Conservation (phyloP, 306 rosid species). For the Vachellia collinsii region DNA sequence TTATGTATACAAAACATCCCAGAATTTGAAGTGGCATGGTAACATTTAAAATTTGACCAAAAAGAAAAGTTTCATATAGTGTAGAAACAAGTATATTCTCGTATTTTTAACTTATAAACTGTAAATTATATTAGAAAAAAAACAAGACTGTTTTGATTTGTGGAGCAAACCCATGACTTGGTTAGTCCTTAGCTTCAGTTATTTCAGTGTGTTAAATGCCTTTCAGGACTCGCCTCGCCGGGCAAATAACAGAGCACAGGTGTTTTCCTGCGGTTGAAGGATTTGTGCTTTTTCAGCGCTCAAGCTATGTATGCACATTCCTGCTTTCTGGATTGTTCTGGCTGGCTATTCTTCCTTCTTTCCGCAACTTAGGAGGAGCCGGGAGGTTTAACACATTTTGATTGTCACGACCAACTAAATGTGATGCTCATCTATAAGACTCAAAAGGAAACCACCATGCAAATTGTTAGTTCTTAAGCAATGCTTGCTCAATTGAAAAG, state of each 20-base stretch:
- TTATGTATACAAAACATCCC: too few species aligned
- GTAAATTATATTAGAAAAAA: too few species aligned
- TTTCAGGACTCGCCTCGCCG: neutral
- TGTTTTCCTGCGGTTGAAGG: neutral
- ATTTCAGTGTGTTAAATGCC: neutral
- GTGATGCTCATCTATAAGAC: neutral
- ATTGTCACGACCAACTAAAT: neutral
- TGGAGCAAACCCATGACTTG: neutral
- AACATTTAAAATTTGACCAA: too few species aligned
- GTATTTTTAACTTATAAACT: too few species aligned
- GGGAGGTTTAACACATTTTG: neutral
- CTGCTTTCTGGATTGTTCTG: neutral
- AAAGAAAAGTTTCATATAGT: too few species aligned
- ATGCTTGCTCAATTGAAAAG: slow-evolving; percentile 10
- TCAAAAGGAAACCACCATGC: neutral
- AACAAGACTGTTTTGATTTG: neutral
- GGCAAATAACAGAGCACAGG: neutral
- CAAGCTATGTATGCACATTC: neutral
- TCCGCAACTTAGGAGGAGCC: neutral
- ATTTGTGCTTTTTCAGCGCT: neutral
- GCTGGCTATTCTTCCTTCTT: neutral
- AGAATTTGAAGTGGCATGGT: too few species aligned
- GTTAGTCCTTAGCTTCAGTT: neutral
- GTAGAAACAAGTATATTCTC: too few species aligned
- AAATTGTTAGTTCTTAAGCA: slow-evolving; percentile 1